Evolutionary conservation across 345 rosid species (phyloP).

Genomic region (Gossypium anomalum): DNA sequence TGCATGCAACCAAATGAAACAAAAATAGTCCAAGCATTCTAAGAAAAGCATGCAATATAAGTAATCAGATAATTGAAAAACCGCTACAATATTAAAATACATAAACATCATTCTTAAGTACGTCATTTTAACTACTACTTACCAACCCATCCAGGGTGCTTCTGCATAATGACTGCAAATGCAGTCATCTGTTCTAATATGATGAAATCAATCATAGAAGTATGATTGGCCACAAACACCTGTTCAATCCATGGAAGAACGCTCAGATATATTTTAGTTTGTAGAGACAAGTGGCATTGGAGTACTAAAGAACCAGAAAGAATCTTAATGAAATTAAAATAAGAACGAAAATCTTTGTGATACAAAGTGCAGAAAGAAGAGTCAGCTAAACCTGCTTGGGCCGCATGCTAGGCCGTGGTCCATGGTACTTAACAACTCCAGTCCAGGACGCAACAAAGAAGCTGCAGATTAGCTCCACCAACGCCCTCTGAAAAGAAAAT

Average conservation of each 20-base stretch:
- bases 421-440: constrained; percentile 93
- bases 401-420: constrained; percentile 93
- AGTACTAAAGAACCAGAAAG: neutral
- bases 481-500: constrained; percentile 57
- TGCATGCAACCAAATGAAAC: neutral
- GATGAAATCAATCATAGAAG: constrained; percentile 98
- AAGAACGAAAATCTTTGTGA: neutral
- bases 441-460: constrained; percentile 99
- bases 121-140: constrained; percentile 27
- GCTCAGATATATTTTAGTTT: neutral
- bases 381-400: constrained; percentile 69
- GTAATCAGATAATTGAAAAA: neutral
- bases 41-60: neutral
- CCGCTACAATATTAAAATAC: neutral
- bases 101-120: neutral
- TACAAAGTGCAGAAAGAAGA: neutral
- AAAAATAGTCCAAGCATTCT: no score
- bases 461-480: constrained; percentile 98
- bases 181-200: constrained; percentile 96
- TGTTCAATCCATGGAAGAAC: constrained; percentile 33
- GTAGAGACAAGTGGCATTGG: neutral
- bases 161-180: constrained; percentile 98
- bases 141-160: constrained; percentile 99
- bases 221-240: constrained; percentile 98
- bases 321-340: neutral